A percentile compares a stretch with the other conserved stretches of the same genome.
Conservation (phyloP, 805 yeast genomes). For the Teunomyces funiuensis region DNA sequence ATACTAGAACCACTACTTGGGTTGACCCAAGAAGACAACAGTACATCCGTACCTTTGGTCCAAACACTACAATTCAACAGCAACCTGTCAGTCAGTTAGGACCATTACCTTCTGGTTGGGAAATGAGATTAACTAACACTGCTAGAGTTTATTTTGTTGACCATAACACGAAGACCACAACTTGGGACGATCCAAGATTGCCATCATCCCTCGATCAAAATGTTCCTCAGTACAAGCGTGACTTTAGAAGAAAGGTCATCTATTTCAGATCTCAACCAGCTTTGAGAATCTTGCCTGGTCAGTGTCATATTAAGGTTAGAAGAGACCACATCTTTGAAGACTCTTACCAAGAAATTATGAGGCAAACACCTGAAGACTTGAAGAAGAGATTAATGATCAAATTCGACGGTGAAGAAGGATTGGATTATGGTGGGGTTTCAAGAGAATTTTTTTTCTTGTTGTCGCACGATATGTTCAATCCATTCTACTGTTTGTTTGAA, state of each 20-base stretch:
- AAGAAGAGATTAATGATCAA: constrained; percentile 97
- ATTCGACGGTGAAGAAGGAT: constrained; percentile 98
- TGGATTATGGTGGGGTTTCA: constrained; percentile 99
- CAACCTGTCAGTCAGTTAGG: constrained; percentile 98
- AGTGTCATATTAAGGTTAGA: constrained; percentile 96
- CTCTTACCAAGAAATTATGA: constrained; percentile 96
- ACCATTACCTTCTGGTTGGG: constrained; percentile 99
- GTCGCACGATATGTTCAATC: constrained; percentile 98
- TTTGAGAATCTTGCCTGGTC: constrained; percentile 94
- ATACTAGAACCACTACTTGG: constrained; percentile 99
- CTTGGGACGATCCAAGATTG: constrained; percentile 99
- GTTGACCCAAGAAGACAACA: constrained; percentile 99
- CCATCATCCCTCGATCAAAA: constrained; percentile 97
- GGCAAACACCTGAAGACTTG: constrained; percentile 97
- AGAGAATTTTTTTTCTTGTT: constrained; percentile 95
- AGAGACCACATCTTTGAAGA: constrained; percentile 96
- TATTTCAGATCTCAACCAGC: constrained; percentile 99
- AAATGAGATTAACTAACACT: constrained; percentile 97
- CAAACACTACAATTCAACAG: constrained; percentile 90
- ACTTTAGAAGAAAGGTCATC: constrained; percentile 94
- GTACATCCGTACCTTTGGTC: constrained; percentile 91
- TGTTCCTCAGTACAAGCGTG: constrained; percentile 99
- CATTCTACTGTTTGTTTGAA: constrained; percentile 94
- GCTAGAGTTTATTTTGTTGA: constrained; percentile 98
- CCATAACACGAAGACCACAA: constrained; percentile 97